phyloP scores from a whole-genome alignment of 768 basidiomycete species.

The Rhizopogon vinicolor region DNA sequence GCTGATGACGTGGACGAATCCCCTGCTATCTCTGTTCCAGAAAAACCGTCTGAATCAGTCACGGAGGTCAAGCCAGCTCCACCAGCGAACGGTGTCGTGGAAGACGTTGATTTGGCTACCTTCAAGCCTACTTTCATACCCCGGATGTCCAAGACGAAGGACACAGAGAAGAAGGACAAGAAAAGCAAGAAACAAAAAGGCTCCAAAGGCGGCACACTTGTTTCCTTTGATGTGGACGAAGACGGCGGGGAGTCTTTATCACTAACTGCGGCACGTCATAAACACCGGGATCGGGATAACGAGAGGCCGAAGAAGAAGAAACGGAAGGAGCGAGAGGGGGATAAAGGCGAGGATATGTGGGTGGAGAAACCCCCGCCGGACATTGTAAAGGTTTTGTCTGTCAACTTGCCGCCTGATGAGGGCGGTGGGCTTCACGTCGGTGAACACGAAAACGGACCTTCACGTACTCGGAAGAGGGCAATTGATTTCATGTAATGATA shows the following conservation, averaged over 20 bases:
- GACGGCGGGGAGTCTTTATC: constrained; percentile 39
- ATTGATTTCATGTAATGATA: constrained; percentile 63
- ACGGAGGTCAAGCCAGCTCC: background rate
- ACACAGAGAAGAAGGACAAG: constrained; percentile 44
- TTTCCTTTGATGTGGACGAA: constrained; percentile 79
- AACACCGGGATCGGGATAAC: constrained; percentile 29
- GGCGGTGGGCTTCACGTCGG: background rate
- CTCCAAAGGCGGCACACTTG: constrained; percentile 38
- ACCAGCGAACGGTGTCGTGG: background rate
- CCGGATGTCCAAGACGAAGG: constrained; percentile 34
- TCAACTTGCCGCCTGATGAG: constrained; percentile 11
- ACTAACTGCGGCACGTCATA: constrained; percentile 24
- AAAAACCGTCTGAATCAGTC: constrained; percentile 6
- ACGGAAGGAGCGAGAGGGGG: constrained; percentile 32
- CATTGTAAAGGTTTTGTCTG: constrained; percentile 34
- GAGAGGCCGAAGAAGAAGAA: constrained; percentile 38
- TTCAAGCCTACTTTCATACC: constrained; percentile 91
- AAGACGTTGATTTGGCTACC: constrained; percentile 51
- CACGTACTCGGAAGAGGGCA: constrained; percentile 59
- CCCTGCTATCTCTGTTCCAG: constrained; percentile 7
- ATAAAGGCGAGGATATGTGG: constrained; percentile 60
- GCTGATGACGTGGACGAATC: constrained; percentile 4
- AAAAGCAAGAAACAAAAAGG: constrained; percentile 43
- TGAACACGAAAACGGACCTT: constrained; percentile 18
- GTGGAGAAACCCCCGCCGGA: constrained; percentile 59